A percentile compares a stretch with the other conserved stretches of the same genome.
Conservation (phyloP, 345 rosid species). For the Gossypium sturtianum region DNA sequence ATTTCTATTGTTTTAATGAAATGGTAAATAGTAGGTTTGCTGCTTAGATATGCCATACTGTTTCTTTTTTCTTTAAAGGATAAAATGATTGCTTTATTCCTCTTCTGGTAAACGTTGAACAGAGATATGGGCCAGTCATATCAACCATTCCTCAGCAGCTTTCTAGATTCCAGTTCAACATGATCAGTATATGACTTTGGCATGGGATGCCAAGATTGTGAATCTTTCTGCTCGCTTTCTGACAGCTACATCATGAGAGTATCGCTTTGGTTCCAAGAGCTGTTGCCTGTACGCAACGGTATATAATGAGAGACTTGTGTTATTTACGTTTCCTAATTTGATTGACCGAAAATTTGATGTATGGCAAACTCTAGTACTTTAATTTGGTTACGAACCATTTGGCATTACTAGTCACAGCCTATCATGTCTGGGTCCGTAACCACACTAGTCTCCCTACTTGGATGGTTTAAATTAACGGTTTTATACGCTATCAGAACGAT, state of each 20-base stretch:
- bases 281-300: background rate
- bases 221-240: background rate
- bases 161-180: slow-evolving; percentile 93
- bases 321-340: background rate
- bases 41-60: background rate
- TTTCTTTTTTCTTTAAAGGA: background rate
- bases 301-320: background rate
- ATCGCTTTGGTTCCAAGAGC: background rate
- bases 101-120: slow-evolving; percentile 18
- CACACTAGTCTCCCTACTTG: background rate
- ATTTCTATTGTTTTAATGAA: background rate
- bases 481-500: background rate
- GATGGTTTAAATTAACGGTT: background rate
- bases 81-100: background rate
- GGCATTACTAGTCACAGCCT: background rate
- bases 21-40: background rate
- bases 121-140: slow-evolving; percentile 95
- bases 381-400: slow-evolving; percentile 3
- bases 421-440: background rate
- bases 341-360: slow-evolving; percentile 2
- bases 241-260: background rate
- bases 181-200: slow-evolving; percentile 48
- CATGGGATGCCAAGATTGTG: slow-evolving; percentile 9
- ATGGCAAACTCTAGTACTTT: background rate
- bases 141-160: slow-evolving; percentile 98